Evolutionary conservation across 2,329 filamentous ascomycete genomes (phyloP).

Genomic region (Diaporthe humulicola): DNA sequence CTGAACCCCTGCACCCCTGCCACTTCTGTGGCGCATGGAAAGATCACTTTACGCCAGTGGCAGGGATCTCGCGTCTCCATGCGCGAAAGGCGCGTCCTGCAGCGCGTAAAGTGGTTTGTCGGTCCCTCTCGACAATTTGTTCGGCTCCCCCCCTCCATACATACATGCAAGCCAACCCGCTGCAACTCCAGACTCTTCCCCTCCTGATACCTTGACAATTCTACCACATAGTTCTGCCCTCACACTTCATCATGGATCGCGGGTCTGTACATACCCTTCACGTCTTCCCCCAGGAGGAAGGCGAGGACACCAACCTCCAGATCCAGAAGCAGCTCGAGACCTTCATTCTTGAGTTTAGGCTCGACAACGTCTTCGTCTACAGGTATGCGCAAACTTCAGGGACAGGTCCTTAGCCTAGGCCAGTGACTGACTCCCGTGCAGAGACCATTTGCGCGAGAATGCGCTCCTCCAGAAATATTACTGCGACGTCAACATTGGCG

Average conservation of each 20-base stretch:
- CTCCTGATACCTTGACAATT: neutral
- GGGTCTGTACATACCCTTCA: slow-evolving; percentile 89
- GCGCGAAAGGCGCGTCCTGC: slow-evolving; percentile 26
- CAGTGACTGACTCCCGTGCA: slow-evolving; percentile 52
- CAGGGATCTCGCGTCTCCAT: slow-evolving; percentile 28
- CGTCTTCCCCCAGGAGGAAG: slow-evolving; percentile 78
- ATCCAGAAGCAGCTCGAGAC: slow-evolving; percentile 85
- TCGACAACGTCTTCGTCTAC: slow-evolving; percentile 96
- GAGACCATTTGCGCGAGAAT: slow-evolving; percentile 96
- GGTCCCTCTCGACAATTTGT: slow-evolving; percentile 27
- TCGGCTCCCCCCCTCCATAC: slow-evolving; percentile 22
- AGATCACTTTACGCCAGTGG: neutral
- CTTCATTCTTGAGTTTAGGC: slow-evolving; percentile 93
- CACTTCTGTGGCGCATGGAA: slow-evolving; percentile 19
- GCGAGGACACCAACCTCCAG: slow-evolving; percentile 77
- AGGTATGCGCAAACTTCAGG: slow-evolving; percentile 67
- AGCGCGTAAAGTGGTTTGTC: slow-evolving; percentile 31
- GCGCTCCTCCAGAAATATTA: slow-evolving; percentile 94
- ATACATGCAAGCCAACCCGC: slow-evolving; percentile 19
- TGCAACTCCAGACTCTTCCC: slow-evolving; percentile 6
- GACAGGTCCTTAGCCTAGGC: too few relatives aligned
- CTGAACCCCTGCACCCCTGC: neutral
- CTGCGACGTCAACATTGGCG: slow-evolving; percentile 95
- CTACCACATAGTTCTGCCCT: neutral
- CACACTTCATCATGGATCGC: slow-evolving; percentile 76